Evolutionary conservation across 2,329 filamentous ascomycete genomes (phyloP).

Genomic region (Venturia aucupariae): DNA sequence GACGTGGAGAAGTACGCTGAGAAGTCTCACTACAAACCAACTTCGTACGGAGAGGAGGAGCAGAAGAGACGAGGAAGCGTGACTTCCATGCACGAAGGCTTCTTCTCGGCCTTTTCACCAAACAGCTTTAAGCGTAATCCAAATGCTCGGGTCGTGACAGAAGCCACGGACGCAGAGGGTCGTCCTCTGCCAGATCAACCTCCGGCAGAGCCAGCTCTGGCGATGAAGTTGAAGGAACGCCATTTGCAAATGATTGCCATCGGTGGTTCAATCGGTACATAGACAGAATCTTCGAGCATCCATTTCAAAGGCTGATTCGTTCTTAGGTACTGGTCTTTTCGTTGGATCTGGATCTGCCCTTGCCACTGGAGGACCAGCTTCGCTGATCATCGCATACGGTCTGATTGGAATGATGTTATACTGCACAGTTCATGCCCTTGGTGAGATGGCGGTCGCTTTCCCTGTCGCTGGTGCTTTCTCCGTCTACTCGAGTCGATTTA

Average conservation of each 20-base stretch:
- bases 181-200: conserved; percentile 21
- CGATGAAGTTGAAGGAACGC: conserved; percentile 56
- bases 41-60: neutral
- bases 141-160: conserved; percentile 48
- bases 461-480: conserved; percentile 89
- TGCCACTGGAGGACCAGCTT: conserved; percentile 64
- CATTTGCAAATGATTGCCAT: conserved; percentile 90
- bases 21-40: conserved; percentile 1
- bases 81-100: conserved; percentile 9
- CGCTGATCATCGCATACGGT: conserved; percentile 65
- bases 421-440: conserved; percentile 83
- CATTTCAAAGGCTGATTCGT: neutral
- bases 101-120: conserved; percentile 22
- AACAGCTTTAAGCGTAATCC: conserved; percentile 58
- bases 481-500: conserved; percentile 81
- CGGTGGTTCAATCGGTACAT: conserved; percentile 66
- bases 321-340: conserved; percentile 49
- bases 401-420: conserved; percentile 83
- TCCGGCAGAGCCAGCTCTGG: conserved; percentile 21
- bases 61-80: conserved; percentile 2
- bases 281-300: conserved; percentile 21
- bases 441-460: conserved; percentile 86
- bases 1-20: conserved; percentile 6
- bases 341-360: conserved; percentile 48
- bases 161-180: conserved; percentile 50